A percentile compares a stretch with the other conserved stretches of the same genome.
Evolutionary conservation across 176 grass and related monocot species (phyloP).

Genomic region (Triticum monococcum): DNA sequence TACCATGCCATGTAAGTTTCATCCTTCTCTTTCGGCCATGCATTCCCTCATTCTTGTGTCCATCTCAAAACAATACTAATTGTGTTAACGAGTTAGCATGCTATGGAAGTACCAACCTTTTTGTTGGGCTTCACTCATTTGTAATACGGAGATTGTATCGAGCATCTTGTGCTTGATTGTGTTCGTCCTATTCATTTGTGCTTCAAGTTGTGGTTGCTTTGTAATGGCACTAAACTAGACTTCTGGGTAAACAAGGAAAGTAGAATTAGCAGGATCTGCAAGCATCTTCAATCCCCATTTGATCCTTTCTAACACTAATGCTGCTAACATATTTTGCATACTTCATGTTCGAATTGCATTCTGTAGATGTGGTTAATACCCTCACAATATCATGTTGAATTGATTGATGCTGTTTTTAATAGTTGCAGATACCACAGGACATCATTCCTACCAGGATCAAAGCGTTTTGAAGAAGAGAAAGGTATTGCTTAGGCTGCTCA

Average conservation of each 20-base stretch:
- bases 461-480: slow-evolving; percentile 73
- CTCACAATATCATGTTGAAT: not conserved
- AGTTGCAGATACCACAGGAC: slow-evolving; percentile 27
- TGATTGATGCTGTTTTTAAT: slow-evolving; percentile 15
- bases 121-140: not conserved
- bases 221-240: not conserved
- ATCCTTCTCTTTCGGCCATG: not conserved
- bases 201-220: slow-evolving; percentile 1
- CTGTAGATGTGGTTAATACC: not conserved
- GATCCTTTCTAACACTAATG: slow-evolving; percentile 17
- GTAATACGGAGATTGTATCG: not conserved
- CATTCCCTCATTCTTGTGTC: not conserved
- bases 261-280: not conserved
- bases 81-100: slow-evolving; percentile 20
- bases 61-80: not conserved
- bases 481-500: slow-evolving; percentile 47
- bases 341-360: not conserved
- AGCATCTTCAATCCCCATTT: not conserved
- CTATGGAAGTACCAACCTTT: not conserved
- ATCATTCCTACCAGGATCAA: slow-evolving; percentile 40
- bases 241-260: slow-evolving; percentile 6
- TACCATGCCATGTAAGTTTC: slow-evolving; percentile 1
- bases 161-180: slow-evolving; percentile 12
- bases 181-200: not conserved
- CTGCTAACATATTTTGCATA: slow-evolving; percentile 8